Base-by-base conservation (phyloP, 805 yeast species). In the Kuraishia borneana region DNA sequence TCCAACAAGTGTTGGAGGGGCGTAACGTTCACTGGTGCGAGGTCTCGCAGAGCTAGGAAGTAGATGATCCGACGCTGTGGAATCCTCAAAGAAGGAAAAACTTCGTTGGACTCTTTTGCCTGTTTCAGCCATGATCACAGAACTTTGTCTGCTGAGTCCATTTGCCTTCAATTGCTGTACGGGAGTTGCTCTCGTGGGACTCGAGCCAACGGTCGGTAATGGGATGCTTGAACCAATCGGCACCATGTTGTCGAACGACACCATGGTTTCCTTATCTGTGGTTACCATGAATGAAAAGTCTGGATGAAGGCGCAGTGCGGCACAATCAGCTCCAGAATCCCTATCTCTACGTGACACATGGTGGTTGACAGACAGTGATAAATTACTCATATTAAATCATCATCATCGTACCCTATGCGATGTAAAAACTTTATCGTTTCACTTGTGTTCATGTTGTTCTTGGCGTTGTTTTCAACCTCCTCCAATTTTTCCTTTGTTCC, bases 111-210 rank as follows among this genome's bases (percentile, higher is more conserved):
- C 32, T 34, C 58, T 50, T 37, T 54, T 58, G 1, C 70, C 73
- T 0, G 73, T 62, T 18, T 60, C 60, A 0, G 73, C 65, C 17
- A 62, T 36, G n/a, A 68, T 63, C 19, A 60, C 61, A 1, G 73
- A 63, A 25, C 61, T 46, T 36, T 45, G 44, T 26, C 60, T 42
- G 19, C 39, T 25, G 28, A 25, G 28, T 7, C 28, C 28, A 16
- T 6, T 7, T 7, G 9, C 9, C 23, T n/a, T n/a, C n/a, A n/a
- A n/a, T n/a, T n/a, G n/a, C n/a, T n/a, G n/a, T n/a, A n/a, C n/a
- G n/a, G n/a, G n/a, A n/a, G n/a, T n/a, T n/a, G n/a, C n/a, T n/a
- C n/a, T n/a, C n/a, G n/a, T n/a, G n/a, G n/a, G n/a, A n/a, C n/a
- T n/a, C n/a, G n/a, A n/a, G n/a, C n/a, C n/a, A n/a, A n/a, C n/a